Base-by-base conservation (phyloP, 257 asterid species). In the Rhazya stricta region DNA sequence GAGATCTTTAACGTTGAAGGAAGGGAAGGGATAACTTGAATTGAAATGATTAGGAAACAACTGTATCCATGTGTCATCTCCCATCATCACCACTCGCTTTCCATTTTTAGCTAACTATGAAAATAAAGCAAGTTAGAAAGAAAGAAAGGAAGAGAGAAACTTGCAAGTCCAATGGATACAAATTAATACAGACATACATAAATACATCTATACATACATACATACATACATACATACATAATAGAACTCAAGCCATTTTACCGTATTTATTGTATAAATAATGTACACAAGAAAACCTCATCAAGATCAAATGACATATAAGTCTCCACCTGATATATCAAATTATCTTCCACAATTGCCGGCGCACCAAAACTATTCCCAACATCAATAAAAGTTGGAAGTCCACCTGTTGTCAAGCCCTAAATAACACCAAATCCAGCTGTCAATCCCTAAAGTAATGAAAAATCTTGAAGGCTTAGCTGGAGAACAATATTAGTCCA, bases 341-440 rank as follows among this genome's bases (percentile, higher is more conserved):
- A 86, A 87, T 92, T 94, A 86, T 94, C 99, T 85, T 94, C 99
- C 82, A 89, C 82, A 72, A 94, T 92, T 75, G 91, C 98, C 34
- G 99, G 99, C 67, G 99, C 99, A 72, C 99, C 99, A 81, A 94
- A 94, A 85, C 98, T 94, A 84, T 91, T 94, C 16, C 99, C 97
- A 39, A 92, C 92, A 71, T 92, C 99, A 85, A 94, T 85, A 78
- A 94, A 94, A n/a, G 99, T 94, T 73, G 99, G 99, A 80, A 94
- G 97, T 71, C 99, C 99, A 80, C 99, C 99, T 48, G 99, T 94
- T 61, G 97, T 92, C 89, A 94, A 83, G 69, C 99, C 99, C 97
- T 92, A 83, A 79, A 80, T 41, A 37, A 70, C 58, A 69, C 46
- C 42, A 69, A 37, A 43, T 11, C 74, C 58, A 69, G 58, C 74